phyloP scores from a whole-genome alignment of 2,329 filamentous ascomycete genomes.

The Sclerotinia minor region DNA sequence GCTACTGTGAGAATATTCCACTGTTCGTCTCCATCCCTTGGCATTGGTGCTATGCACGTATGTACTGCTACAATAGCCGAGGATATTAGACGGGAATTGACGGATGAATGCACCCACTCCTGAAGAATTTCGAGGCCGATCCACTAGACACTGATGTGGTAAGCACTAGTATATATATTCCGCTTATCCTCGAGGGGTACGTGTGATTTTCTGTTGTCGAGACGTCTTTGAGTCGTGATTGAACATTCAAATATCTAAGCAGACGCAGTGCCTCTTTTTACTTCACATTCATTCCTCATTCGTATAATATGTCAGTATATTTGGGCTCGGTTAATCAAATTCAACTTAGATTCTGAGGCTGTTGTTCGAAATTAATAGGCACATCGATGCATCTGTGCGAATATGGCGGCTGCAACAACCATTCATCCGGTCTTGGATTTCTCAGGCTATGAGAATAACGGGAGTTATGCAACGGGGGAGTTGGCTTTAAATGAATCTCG shows the following conservation, averaged over 20 bases:
- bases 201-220: background rate
- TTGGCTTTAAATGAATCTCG: background rate
- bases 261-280: background rate
- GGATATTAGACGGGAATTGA: slow-evolving; percentile 1
- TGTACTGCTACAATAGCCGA: background rate
- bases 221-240: background rate
- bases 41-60: background rate
- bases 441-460: slow-evolving; percentile 32
- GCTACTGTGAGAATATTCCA: background rate
- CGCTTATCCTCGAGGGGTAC: background rate
- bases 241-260: background rate
- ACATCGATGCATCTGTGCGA: background rate
- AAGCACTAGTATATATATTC: background rate
- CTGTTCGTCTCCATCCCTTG: background rate
- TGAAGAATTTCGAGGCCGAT: background rate
- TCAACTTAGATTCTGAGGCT: background rate
- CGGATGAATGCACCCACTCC: background rate
- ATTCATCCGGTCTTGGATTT: slow-evolving; percentile 17
- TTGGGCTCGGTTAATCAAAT: background rate
- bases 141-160: background rate
- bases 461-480: background rate
- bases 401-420: background rate
- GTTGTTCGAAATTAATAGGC: background rate
- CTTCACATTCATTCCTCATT: background rate
- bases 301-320: background rate